Evolutionary conservation across 192 early-diverging fungal genomes (phyloP).

Genomic region (Lobosporangium transversale): DNA sequence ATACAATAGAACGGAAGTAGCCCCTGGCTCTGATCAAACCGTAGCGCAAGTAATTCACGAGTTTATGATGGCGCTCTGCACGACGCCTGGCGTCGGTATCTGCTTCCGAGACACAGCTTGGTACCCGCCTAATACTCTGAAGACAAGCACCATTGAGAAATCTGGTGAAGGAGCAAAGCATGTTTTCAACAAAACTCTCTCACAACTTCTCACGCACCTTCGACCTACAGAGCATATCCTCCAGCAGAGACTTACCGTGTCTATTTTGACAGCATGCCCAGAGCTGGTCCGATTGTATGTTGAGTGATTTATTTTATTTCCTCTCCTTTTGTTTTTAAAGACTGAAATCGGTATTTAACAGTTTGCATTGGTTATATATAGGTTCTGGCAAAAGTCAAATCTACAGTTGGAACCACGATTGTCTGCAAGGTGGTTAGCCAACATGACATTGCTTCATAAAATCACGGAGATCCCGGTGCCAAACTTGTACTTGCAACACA

Average conservation of each 20-base stretch:
- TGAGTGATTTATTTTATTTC: not conserved
- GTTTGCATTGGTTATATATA: too few species aligned
- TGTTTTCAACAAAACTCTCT: conserved; percentile 66
- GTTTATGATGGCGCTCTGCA: conserved; percentile 80
- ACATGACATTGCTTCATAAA: conserved; percentile 78
- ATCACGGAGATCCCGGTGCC: conserved; percentile 76
- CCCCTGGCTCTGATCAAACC: conserved; percentile 51
- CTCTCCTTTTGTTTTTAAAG: too few species aligned
- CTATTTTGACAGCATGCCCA: conserved; percentile 73
- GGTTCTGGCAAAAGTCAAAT: conserved; percentile 69
- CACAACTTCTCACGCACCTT: conserved; percentile 65
- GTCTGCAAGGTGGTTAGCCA: conserved; percentile 77
- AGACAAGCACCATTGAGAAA: conserved; percentile 19
- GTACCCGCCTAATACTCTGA: conserved; percentile 67
- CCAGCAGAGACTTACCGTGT: conserved; percentile 75
- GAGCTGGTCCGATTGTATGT: conserved; percentile 78
- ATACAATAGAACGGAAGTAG: conserved; percentile 62
- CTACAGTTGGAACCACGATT: conserved; percentile 79
- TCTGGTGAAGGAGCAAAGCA: conserved; percentile 40
- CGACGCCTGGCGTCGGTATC: conserved; percentile 74
- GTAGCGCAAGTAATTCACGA: conserved; percentile 71
- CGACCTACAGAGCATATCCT: conserved; percentile 70
- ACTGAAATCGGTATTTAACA: too few species aligned
- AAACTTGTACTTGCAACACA: conserved; percentile 57
- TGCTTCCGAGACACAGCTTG: conserved; percentile 82